Evolutionary conservation across 2,329 filamentous ascomycete species (phyloP).

Genomic region (Penicillium crustosum): DNA sequence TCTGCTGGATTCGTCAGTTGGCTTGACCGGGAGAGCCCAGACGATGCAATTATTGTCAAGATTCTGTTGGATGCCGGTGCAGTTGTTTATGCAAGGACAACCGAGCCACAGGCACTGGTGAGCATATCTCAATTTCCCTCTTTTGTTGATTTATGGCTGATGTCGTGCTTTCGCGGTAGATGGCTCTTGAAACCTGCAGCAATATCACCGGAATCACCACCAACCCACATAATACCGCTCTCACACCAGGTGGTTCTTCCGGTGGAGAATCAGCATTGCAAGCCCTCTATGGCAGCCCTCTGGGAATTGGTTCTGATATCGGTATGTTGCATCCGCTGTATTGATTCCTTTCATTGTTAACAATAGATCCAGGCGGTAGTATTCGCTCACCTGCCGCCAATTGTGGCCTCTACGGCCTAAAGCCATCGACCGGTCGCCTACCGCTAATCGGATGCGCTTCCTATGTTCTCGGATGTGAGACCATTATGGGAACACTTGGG

Average conservation of each 20-base stretch:
- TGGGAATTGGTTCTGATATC: slow-evolving; percentile 27
- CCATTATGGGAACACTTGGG: slow-evolving; percentile 40
- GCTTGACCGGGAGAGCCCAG: slow-evolving; percentile 22
- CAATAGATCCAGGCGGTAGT: not conserved
- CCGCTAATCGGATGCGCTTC: slow-evolving; percentile 17
- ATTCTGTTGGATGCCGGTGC: slow-evolving; percentile 32
- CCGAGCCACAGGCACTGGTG: slow-evolving; percentile 28
- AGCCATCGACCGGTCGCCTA: slow-evolving; percentile 18
- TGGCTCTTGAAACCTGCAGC: slow-evolving; percentile 33
- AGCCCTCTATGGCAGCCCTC: slow-evolving; percentile 23
- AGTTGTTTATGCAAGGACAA: slow-evolving; percentile 34
- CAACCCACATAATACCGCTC: slow-evolving; percentile 25
- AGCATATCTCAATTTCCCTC: not conserved
- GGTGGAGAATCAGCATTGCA: slow-evolving; percentile 27
- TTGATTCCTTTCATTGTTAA: not conserved
- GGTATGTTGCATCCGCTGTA: slow-evolving; percentile 1
- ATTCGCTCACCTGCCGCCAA: not conserved
- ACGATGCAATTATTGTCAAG: slow-evolving; percentile 29
- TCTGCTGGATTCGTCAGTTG: slow-evolving; percentile 31
- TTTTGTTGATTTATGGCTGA: not conserved
- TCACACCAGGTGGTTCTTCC: slow-evolving; percentile 26
- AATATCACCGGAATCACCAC: slow-evolving; percentile 32
- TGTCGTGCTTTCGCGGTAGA: slow-evolving; percentile 6
- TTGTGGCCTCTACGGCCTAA: not conserved
- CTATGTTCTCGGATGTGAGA: slow-evolving; percentile 23